Base-by-base conservation (phyloP, 2,329 filamentous ascomycete genomes). In the Rhynchosporium secalis region DNA sequence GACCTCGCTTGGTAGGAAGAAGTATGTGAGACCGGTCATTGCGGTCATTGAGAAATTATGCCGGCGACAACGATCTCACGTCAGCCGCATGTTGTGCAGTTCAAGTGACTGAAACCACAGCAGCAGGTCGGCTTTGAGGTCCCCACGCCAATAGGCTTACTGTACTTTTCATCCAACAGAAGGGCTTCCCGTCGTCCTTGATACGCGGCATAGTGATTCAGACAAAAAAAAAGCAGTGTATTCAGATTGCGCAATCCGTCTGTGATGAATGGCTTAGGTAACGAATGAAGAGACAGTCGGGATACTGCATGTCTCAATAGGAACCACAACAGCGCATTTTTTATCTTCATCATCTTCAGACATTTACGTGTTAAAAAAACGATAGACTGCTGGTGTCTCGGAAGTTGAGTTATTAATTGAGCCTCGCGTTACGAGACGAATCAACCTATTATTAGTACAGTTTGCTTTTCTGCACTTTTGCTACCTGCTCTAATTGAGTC, bases 61-160 rank as follows among this genome's bases (percentile, higher is more conserved):
- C 33, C 49, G 31, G 31, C 15, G 15, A n/a, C 31, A 52, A 33
- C 49, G 49, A 38, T 52, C 49, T 38, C 49, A 33, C 49, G 26
- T 52, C 33, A 52, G 49, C 49, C 38, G 49, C 49, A 52, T 15
- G 49, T 52, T 52, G 31, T 52, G 49, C 15, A 38, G 36, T 52
- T 52, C 49, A 52, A 20, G 49, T 52, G 49, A 33, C 49, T 52
- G 49, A 52, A 52, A 38, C 38, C 49, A 38, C 49, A 52, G 33
- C 49, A 52, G 10, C 49, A 52, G 49, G 33, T 33, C 31, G 49
- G 49, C 49, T 31, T 20, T 3, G 49, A 52, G 38, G 6, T 33
- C 49, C 49, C 49, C 49, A 52, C 49, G 9, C 49, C 38, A 33
- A 38, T 52, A 52, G 49, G 49, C 33, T 3, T 52, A n/a, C n/a